phyloP scores from a whole-genome alignment of 768 basidiomycete species.

The Lentinula detonsa region DNA sequence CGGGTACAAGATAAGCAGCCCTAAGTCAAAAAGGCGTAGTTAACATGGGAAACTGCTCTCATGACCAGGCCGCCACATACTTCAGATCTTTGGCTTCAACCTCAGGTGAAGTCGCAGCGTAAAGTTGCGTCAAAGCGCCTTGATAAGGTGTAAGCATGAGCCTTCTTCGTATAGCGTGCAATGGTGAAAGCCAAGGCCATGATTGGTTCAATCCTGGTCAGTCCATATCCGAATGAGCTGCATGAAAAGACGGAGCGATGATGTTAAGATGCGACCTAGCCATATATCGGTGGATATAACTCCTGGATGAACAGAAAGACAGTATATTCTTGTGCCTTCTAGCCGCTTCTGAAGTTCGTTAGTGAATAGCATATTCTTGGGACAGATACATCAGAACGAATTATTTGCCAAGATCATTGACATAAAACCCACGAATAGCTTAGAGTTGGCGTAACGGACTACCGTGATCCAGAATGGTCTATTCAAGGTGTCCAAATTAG shows the following conservation, averaged over 20 bases:
- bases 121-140: constrained; percentile 16
- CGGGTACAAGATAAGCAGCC: constrained; percentile 1
- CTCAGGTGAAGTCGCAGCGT: constrained; percentile 15
- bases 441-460: neutral
- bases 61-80: neutral
- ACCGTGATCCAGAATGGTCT: neutral
- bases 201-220: neutral
- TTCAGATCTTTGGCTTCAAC: constrained; percentile 7
- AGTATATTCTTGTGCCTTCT: constrained; percentile 4
- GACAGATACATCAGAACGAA: neutral
- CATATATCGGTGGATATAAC: neutral
- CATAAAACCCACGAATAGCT: neutral
- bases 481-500: neutral
- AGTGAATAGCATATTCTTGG: constrained; percentile 7
- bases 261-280: neutral
- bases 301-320: constrained; percentile 6
- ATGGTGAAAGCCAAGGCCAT: neutral
- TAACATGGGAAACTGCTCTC: neutral
- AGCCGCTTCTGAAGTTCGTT: constrained; percentile 6
- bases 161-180: neutral
- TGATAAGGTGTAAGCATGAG: neutral
- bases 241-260: neutral
- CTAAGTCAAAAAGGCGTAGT: neutral
- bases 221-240: no score
- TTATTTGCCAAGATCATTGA: neutral